Conservation (phyloP, 495 filamentous ascomycete species). For the Lepidopterella palustris region DNA sequence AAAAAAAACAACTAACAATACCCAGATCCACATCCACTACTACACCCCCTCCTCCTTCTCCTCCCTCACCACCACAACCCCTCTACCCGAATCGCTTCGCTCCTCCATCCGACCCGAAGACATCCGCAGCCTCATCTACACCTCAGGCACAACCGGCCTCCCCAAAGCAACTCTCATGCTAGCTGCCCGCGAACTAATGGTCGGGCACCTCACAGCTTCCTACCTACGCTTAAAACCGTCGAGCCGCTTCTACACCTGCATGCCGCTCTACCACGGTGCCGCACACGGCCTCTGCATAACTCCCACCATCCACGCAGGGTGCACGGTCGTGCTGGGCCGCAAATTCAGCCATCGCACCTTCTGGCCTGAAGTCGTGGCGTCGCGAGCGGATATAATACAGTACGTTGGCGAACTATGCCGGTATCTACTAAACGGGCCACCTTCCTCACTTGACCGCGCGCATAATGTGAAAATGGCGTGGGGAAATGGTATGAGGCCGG, state of each 20-base stretch:
- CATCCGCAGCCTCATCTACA: slow-evolving; percentile 28
- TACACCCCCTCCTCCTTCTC: slow-evolving; percentile 16
- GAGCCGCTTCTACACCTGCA: slow-evolving; percentile 26
- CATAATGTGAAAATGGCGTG: slow-evolving; percentile 29
- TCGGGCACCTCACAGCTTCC: slow-evolving; percentile 12
- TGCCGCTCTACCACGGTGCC: slow-evolving; percentile 30
- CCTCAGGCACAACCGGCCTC: slow-evolving; percentile 46
- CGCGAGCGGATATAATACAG: slow-evolving; percentile 33
- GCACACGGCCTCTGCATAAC: slow-evolving; percentile 25
- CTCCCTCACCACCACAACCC: slow-evolving; percentile 5
- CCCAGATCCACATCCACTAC: slow-evolving; percentile 7
- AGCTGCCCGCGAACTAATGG: slow-evolving; percentile 26
- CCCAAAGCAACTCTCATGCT: slow-evolving; percentile 43
- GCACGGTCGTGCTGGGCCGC: slow-evolving; percentile 22
- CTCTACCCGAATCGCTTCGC: slow-evolving; percentile 13
- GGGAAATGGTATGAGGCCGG: slow-evolving; percentile 38
- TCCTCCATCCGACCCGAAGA: slow-evolving; percentile 7
- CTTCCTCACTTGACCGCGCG: slow-evolving; percentile 17
- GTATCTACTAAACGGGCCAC: slow-evolving; percentile 25
- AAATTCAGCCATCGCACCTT: slow-evolving; percentile 31
- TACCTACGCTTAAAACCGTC: slow-evolving; percentile 18
- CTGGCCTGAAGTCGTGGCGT: slow-evolving; percentile 34
- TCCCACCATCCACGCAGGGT: slow-evolving; percentile 22
- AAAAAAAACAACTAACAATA: slow-evolving; percentile 11
- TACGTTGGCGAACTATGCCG: slow-evolving; percentile 40